These are phyloP conservation scores for Nyssa sinensis DNA, from an alignment of 148 eudicot species.

Conservation along the genomic window DNA sequence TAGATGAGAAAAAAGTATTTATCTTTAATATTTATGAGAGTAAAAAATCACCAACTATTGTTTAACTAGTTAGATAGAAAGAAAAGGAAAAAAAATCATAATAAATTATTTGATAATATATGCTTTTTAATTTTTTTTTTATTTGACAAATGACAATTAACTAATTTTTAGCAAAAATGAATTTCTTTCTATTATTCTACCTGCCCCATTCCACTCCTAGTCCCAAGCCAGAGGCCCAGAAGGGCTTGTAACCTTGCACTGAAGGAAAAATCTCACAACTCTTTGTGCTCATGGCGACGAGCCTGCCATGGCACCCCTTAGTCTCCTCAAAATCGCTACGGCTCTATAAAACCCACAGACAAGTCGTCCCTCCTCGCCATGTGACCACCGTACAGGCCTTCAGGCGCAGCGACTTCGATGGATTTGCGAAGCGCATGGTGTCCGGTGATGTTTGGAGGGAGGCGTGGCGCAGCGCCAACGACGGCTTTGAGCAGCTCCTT, in stretches of 20 bases:
- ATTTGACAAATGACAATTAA: too few relatives aligned
- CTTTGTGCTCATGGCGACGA: conserved; percentile 34
- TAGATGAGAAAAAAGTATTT: too few relatives aligned
- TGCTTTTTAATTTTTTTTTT: too few relatives aligned
- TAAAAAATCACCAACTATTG: too few relatives aligned
- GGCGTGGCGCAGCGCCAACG: conserved; percentile 71
- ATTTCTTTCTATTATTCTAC: too few relatives aligned
- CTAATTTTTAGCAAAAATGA: too few relatives aligned
- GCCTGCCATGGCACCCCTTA: conserved; percentile 45
- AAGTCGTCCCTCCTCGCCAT: conserved; percentile 14
- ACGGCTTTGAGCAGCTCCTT: conserved; percentile 70
- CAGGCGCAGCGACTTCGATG: conserved; percentile 68
- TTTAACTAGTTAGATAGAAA: too few relatives aligned
- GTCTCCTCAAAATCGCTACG: conserved; percentile 23
- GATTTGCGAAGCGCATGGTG: conserved; percentile 57
- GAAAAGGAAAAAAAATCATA: too few relatives aligned
- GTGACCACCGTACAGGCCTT: conserved; percentile 36
- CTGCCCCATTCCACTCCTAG: too few relatives aligned
- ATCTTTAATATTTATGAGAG: too few relatives aligned
- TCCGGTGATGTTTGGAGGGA: conserved; percentile 77
- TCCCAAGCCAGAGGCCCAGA: neutral
- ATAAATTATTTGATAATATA: too few relatives aligned
- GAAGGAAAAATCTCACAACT: neutral
- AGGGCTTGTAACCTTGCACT: neutral
- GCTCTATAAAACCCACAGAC: conserved; percentile 3